phyloP scores from a whole-genome alignment of 805 yeast species.

The Trichomonascus vanleenenianus region DNA sequence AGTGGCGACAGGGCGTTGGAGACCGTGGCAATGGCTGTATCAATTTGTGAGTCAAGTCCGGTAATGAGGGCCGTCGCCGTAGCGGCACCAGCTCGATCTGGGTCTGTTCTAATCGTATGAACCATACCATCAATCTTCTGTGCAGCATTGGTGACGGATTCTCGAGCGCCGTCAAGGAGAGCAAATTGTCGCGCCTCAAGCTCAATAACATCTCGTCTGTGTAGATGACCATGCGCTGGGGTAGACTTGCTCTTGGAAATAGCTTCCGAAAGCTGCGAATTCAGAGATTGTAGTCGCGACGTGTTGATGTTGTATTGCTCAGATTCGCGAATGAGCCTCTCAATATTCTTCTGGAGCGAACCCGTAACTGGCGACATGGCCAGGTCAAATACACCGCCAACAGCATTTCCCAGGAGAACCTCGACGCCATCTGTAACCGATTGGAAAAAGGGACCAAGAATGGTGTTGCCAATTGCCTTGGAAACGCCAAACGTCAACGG shows the following conservation, averaged over 20 bases:
- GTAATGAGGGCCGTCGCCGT: conserved; percentile 17
- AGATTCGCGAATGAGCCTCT: conserved; percentile 3
- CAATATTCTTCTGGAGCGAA: conserved; percentile 2
- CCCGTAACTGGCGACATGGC: conserved; percentile 5
- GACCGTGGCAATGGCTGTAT: conserved; percentile 21
- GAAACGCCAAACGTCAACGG: conserved; percentile 15
- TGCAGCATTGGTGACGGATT: not conserved
- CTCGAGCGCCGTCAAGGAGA: conserved; percentile 1
- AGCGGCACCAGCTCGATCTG: conserved; percentile 9
- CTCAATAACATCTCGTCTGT: not conserved
- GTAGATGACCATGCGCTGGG: not conserved
- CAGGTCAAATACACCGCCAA: conserved; percentile 17
- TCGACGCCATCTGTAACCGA: conserved; percentile 17
- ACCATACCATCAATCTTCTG: conserved; percentile 1
- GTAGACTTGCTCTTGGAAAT: not conserved
- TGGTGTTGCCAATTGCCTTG: conserved; percentile 6
- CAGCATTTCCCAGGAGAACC: conserved; percentile 19
- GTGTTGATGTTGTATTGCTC: conserved; percentile 8
- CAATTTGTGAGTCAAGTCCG: conserved; percentile 26
- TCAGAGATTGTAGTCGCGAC: conserved; percentile 3
- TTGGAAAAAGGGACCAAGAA: conserved; percentile 12
- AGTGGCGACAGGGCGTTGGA: conserved; percentile 15
- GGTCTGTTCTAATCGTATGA: conserved; percentile 3
- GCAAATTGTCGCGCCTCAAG: not conserved
- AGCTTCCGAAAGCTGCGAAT: not conserved